Evolutionary conservation across 1,139 yeast genomes (phyloP).

Genomic region (Geotrichum cucujoidarum): DNA sequence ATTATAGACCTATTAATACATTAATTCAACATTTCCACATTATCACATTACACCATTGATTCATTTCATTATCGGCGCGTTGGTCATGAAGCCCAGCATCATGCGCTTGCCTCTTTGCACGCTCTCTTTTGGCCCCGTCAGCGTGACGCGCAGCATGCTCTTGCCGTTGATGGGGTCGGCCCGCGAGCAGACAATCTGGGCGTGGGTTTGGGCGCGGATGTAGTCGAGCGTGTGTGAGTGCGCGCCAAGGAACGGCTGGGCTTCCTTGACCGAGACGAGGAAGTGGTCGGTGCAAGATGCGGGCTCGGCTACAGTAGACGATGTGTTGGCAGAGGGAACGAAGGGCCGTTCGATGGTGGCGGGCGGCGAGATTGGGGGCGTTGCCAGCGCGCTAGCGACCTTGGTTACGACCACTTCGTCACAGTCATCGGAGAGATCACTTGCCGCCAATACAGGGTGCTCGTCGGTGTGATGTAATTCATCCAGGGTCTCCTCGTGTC

Average conservation of each 20-base stretch:
- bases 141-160: constrained; percentile 7
- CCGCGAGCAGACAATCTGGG: constrained; percentile 3
- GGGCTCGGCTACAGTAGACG: neutral
- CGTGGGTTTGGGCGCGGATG: constrained; percentile 3
- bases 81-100: constrained; percentile 4
- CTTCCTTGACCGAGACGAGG: neutral
- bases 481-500: too few relatives aligned
- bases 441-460: too few relatives aligned
- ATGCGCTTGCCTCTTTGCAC: constrained; percentile 6
- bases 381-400: too few relatives aligned
- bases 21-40: neutral
- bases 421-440: too few relatives aligned
- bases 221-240: neutral
- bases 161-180: constrained; percentile 9
- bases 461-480: too few relatives aligned
- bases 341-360: constrained; percentile 2
- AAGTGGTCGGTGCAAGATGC: neutral
- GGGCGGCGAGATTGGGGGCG: neutral
- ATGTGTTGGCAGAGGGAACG: constrained; percentile 2
- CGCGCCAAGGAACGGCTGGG: constrained; percentile 1
- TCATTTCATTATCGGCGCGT: neutral
- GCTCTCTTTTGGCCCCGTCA: neutral
- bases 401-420: too few relatives aligned
- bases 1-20: neutral
- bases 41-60: too few relatives aligned